Evolutionary conservation across 129 eudicot species (phyloP), one percentile per base, ranked within the genome.

Genomic region (Escallonia herrerae): DNA sequence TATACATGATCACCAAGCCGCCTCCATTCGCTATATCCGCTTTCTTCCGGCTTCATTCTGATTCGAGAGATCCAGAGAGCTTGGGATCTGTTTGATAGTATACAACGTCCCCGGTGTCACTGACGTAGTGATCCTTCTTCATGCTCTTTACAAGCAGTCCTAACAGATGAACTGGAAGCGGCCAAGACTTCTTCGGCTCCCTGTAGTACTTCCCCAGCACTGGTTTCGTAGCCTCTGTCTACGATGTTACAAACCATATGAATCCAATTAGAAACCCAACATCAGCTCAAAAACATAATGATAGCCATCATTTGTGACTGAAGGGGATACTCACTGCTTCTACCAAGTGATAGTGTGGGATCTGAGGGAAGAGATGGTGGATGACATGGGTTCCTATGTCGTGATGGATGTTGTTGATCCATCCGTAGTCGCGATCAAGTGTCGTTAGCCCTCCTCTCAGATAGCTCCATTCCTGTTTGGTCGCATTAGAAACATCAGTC

Each of bases 351-450:
- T 94, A 94, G 74, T 94, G 99, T 45, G 99, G 99, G 82, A 94
- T 94, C 68, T 94, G 99, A 41, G 99, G 99, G 86, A 94, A 94
- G 72, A 94, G 93, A 77, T 89, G 99, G 62, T 94, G 99, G 7
- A 94, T 73, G 41, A 94, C 99, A 63, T 94, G 99, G 2, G 99
- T 94, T 47, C 97, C 99, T 2, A 94, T 94, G 66, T 94, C 97
- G 58, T 94, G 99, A 72, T 94, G 99, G 76, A 94, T 86, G 86
- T 89, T 89, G 67, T 94, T 89, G 63, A 89, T 89, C 99, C 90
- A 89, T 56, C 97, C 99, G 54, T 94, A 94, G 63, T 94, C 99
- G 2, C 97, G 95, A 76, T 94, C 97, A 41, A 94, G 84, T 5
- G 97, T 89, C 8, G 99, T 89, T 14, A 94, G 78, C 51, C 99